phyloP scores from a whole-genome alignment of 768 basidiomycete species.

The Sistotremastrum niveocremeum region DNA sequence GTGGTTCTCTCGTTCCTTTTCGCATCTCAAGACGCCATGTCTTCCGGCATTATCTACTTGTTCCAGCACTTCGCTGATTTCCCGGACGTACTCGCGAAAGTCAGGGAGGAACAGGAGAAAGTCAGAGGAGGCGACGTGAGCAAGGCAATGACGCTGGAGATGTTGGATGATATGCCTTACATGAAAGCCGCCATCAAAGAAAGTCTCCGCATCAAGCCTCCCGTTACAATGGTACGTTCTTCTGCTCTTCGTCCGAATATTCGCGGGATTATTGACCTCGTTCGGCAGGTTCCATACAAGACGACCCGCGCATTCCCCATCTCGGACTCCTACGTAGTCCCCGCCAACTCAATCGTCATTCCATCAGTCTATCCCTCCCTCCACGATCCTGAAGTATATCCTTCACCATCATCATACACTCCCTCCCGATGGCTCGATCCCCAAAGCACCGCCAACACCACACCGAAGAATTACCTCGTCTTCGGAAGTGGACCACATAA shows the following conservation, averaged over 20 bases:
- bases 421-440: conserved; percentile 94
- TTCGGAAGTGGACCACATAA: conserved; percentile 90
- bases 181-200: conserved; percentile 89
- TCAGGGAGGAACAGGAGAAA: conserved; percentile 80
- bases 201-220: conserved; percentile 80
- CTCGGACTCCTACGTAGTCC: conserved; percentile 81
- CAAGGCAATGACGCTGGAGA: conserved; percentile 69
- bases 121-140: conserved; percentile 70
- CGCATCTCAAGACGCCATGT: conserved; percentile 97
- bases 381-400: conserved; percentile 80
- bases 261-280: conserved; percentile 1
- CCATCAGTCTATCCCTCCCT: conserved; percentile 87
- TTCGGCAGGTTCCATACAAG: conserved; percentile 79
- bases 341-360: conserved; percentile 85
- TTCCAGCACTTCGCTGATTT: conserved; percentile 95
- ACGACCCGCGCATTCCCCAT: conserved; percentile 87
- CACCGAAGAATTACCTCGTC: conserved; percentile 91
- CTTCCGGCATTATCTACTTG: conserved; percentile 85
- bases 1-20: conserved; percentile 95
- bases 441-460: conserved; percentile 58
- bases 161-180: conserved; percentile 88
- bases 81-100: conserved; percentile 77
- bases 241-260: too few relatives aligned
- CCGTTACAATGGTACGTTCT: conserved; percentile 79
- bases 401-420: conserved; percentile 65